Conservation (phyloP, 306 rosid genomes). For the barrel medic (Medicago truncatula) region DNA sequence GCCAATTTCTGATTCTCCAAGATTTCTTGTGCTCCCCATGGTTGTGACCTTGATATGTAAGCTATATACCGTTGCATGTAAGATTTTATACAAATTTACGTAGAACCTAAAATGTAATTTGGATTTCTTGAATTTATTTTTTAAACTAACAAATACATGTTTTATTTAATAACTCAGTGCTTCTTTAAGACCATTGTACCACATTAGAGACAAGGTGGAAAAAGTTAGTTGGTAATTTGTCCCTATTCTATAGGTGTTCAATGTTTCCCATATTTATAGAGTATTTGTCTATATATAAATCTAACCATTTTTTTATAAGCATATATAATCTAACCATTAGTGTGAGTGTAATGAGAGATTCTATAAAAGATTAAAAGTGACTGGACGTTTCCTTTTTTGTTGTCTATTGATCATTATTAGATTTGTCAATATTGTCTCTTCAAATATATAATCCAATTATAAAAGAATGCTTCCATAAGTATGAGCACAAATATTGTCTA, state of each 20-base stretch:
- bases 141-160: constrained; percentile 2
- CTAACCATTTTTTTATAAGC: no score
- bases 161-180: constrained; percentile 13
- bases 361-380: background rate
- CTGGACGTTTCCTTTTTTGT: constrained; percentile 26
- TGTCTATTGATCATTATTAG: constrained; percentile 22
- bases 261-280: constrained; percentile 16
- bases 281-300: background rate
- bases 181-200: constrained; percentile 28
- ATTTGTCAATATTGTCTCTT: constrained; percentile 29
- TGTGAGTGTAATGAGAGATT: constrained; percentile 18
- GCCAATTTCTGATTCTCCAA: constrained; percentile 56
- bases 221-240: constrained; percentile 21
- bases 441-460: background rate
- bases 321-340: constrained; percentile 4
- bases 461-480: background rate
- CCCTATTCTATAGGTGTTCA: background rate
- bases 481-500: constrained; percentile 20
- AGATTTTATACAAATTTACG: constrained; percentile 47
- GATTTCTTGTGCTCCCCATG: constrained; percentile 80
- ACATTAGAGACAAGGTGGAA: constrained; percentile 18
- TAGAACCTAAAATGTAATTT: constrained; percentile 35
- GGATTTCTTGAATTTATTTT: background rate
- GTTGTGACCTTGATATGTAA: constrained; percentile 34
- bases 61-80: constrained; percentile 58